Evolutionary conservation across 441 rosid genomes (phyloP).

Genomic region (Populus hybrid): DNA sequence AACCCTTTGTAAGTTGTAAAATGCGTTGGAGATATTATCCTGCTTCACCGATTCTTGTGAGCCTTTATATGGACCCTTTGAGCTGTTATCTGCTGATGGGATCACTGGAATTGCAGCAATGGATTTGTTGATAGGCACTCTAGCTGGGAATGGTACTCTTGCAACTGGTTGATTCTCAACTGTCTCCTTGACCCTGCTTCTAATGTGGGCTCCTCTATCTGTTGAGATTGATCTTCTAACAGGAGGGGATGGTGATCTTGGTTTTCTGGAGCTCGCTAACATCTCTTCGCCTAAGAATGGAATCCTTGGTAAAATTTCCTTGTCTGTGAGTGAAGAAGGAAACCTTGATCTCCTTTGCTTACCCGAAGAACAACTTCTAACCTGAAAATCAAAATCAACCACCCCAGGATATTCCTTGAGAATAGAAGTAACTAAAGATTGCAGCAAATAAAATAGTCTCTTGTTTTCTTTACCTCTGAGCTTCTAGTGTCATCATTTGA

Average conservation of each 20-base stretch:
- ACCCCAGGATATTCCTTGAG: background rate
- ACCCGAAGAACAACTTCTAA: conserved; percentile 80
- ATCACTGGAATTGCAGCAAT: conserved; percentile 36
- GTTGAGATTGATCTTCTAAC: conserved; percentile 75
- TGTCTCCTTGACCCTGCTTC: conserved; percentile 57
- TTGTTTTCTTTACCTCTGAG: conserved; percentile 48
- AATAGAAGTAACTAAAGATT: background rate
- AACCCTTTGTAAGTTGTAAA: conserved; percentile 51
- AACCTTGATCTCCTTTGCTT: conserved; percentile 79
- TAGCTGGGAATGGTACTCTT: conserved; percentile 84
- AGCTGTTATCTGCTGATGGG: conserved; percentile 45
- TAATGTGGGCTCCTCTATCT: conserved; percentile 63
- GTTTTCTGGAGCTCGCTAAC: conserved; percentile 33
- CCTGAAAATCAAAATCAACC: conserved; percentile 42
- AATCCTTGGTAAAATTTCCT: conserved; percentile 51
- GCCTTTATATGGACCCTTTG: conserved; percentile 17
- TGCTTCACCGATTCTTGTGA: conserved; percentile 35
- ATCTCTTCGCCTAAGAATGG: conserved; percentile 50
- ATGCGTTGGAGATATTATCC: conserved; percentile 43
- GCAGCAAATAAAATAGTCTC: background rate
- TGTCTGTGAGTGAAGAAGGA: conserved; percentile 61
- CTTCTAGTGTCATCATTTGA: conserved; percentile 44
- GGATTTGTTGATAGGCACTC: conserved; percentile 65
- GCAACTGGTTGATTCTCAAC: conserved; percentile 52
- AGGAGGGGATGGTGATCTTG: conserved; percentile 76